These are phyloP conservation scores for Vaccinium vitisidaea DNA, from an alignment of 148 eudicot genomes.

Conservation along the genomic window DNA sequence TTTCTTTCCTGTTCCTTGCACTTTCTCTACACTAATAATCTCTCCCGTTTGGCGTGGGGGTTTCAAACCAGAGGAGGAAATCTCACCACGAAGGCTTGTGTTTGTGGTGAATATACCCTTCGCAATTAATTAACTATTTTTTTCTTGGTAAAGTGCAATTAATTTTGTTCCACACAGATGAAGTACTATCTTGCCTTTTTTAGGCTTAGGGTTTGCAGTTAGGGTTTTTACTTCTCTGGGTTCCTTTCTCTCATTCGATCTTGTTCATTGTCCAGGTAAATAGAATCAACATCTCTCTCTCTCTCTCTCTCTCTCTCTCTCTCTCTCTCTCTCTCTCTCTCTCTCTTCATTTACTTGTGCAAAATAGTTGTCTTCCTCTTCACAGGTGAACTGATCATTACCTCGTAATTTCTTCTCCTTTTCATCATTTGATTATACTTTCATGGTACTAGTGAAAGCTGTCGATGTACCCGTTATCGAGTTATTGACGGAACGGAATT, in stretches of 20 bases:
- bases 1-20: no score
- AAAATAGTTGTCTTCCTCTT: neutral
- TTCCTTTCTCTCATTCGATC: neutral
- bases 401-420: neutral
- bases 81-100: neutral
- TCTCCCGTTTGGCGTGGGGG: neutral
- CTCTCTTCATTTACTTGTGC: neutral
- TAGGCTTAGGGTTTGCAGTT: neutral
- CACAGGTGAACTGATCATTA: neutral
- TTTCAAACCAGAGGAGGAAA: neutral
- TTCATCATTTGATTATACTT: neutral
- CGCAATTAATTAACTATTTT: no score
- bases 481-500: no score
- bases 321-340: neutral
- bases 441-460: no score
- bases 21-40: no score
- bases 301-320: constrained; percentile 7
- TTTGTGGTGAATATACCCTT: neutral
- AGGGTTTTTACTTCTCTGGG: neutral
- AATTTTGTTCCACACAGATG: neutral
- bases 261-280: neutral
- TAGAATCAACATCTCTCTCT: neutral
- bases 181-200: neutral
- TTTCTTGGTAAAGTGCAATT: neutral
- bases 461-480: no score